Percentiles rank a stretch among this genome's conserved stretches.
These are phyloP conservation scores for Hymenoscyphus scutula DNA, from an alignment of 2,329 filamentous ascomycete genomes.

Conservation along the genomic window DNA sequence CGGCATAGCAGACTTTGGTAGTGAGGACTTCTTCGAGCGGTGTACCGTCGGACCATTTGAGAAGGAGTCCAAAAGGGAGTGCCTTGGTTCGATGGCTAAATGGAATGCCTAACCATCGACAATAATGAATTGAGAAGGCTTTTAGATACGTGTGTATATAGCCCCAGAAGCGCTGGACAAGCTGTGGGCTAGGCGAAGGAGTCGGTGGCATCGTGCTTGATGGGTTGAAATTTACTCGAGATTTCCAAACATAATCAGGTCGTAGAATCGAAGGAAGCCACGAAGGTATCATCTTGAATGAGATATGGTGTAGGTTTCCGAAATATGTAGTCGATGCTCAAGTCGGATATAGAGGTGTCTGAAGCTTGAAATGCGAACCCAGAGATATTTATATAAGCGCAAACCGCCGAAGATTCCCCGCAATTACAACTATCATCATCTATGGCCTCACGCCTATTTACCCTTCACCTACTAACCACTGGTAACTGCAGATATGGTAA, in stretches of 20 bases:
- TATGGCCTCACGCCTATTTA: no score
- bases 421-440: no score
- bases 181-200: slow-evolving; percentile 24
- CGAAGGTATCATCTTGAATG: slow-evolving; percentile 1
- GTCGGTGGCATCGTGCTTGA: slow-evolving; percentile 28
- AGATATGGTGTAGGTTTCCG: background rate
- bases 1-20: slow-evolving; percentile 38
- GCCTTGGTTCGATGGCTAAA: slow-evolving; percentile 36
- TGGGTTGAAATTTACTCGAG: slow-evolving; percentile 21
- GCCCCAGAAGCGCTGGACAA: slow-evolving; percentile 30
- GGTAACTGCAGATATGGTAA: no score
- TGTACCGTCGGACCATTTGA: slow-evolving; percentile 41
- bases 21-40: slow-evolving; percentile 38
- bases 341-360: background rate
- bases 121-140: slow-evolving; percentile 37
- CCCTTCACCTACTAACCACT: no score
- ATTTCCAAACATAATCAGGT: slow-evolving; percentile 23
- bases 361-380: no score
- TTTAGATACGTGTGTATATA: slow-evolving; percentile 34
- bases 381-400: no score
- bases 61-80: slow-evolving; percentile 40
- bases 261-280: slow-evolving; percentile 15
- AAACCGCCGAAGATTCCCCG: no score
- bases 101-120: slow-evolving; percentile 30
- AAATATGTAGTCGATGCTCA: background rate